Base-by-base conservation (phyloP, 192 early-diverging fungal genomes). In the Linnemannia exigua region DNA sequence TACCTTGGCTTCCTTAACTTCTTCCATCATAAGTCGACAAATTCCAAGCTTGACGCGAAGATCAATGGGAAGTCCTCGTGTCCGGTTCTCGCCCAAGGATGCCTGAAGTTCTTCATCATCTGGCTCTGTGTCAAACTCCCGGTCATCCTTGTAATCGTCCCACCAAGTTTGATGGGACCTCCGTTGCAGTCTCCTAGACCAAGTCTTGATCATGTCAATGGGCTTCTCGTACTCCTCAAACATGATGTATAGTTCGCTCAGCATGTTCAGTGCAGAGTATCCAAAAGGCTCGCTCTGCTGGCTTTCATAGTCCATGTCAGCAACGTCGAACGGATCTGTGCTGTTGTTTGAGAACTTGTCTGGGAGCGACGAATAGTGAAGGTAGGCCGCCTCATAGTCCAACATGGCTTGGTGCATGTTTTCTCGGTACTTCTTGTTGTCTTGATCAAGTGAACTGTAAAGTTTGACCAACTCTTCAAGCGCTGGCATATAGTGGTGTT, bases 41-140 rank as follows among this genome's bases (percentile, higher is more conserved):
- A 96, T 93, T 3, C 96, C 98, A 36, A 97, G 91, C 81, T 96
- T 96, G 69, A 95, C 93, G 28, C 96, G 93, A 68, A 99, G 89
- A 87, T 99, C 97, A 1, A 97, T 81, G 0, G 98, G 98, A 38
- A 98, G 87, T 25, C 82, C 82, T 20, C 82, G 63, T 38, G 82
- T 85, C 38, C 82, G 77, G 31, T 76, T 79, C 28, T 85, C 82
- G 22, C 75, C 82, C 22, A 85, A 35, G n/a, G 77, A 66, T 3
- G 77, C 72, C 37, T 85, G 82, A 14, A 85, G 68, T 37, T 76
- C 70, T 22, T 73, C 90, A 19, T 83, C 76, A 41, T 80, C 74
- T 48, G 87, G 84, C 28, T 89, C 92, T 15, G 87, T 89, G 8
- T 88, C 80, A 84, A 93, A 96, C 68, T 95, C 95, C 0, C 79